Evolutionary conservation across 257 asterid species (phyloP).

Genomic region (Solanum virginianum): DNA sequence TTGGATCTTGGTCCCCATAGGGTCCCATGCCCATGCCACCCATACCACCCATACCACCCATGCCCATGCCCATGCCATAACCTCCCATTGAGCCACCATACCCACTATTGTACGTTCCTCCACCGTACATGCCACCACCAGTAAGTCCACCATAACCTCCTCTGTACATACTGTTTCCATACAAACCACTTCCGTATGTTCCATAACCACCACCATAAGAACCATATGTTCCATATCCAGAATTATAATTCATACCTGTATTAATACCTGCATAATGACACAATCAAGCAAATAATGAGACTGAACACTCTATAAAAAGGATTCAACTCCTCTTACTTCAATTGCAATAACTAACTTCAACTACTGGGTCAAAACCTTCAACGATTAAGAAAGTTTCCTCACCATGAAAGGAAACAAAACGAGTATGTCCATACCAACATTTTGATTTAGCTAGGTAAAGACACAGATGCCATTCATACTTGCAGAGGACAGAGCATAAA

Average conservation of each 20-base stretch:
- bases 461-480: neutral
- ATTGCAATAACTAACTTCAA: neutral
- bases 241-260: slow-evolving; percentile 43
- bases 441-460: neutral
- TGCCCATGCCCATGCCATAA: slow-evolving; percentile 26
- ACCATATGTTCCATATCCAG: slow-evolving; percentile 59
- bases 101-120: slow-evolving; percentile 71
- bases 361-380: neutral
- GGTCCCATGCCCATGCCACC: slow-evolving; percentile 69
- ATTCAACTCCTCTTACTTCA: neutral
- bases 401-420: neutral
- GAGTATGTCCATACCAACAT: neutral
- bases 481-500: neutral
- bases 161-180: slow-evolving; percentile 78
- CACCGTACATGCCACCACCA: slow-evolving; percentile 79
- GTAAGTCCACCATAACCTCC: slow-evolving; percentile 75
- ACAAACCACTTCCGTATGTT: slow-evolving; percentile 64
- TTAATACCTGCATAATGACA: slow-evolving; percentile 37
- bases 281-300: slow-evolving; percentile 11
- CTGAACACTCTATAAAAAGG: neutral
- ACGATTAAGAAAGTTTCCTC: neutral
- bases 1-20: slow-evolving; percentile 83
- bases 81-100: slow-evolving; percentile 61
- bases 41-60: slow-evolving; percentile 11
- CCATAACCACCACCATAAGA: slow-evolving; percentile 32